Base-by-base conservation (phyloP, 1,139 yeast species). In the Ashbya aceris region DNA sequence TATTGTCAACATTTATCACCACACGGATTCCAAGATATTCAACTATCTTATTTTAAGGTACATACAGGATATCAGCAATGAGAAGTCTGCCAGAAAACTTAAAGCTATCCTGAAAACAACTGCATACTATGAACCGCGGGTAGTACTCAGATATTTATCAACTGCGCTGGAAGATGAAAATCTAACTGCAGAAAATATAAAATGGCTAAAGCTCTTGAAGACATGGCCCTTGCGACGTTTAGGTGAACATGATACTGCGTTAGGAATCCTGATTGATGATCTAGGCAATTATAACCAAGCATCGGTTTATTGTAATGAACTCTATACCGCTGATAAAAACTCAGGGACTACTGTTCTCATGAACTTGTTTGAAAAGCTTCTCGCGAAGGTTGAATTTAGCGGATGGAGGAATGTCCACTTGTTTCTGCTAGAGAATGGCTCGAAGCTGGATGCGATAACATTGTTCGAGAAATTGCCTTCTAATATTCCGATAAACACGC, bases 211-310 rank as follows among this genome's bases (percentile, higher is more conserved):
- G 23, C 64, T 64, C 11, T 56, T 83, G 39, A 71, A 77, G 34
- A 76, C 85, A 0, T 70, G 75, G 39, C 73, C 89, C 2, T 69
- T 81, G 44, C 71, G 73, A 34, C 70, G 76, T 47, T 60, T 83
- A 36, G 80, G 77, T 1, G 77, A 76, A 44, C 86, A 85, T 54
- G 71, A 71, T 10, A 73, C 76, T 40, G 80, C 89, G 0, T 66
- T 91, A 26, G 76, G 76, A 47, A 74, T 85, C 1, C 69, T 79
- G 36, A 77, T 76, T 43, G 70, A 72, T 44, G 77, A 79, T 34
- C 61, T 86, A 38, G 64, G 73, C 10, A 83, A 82, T 54, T 70
- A 76, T 43, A 65, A 65, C 20, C 67, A 68, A 12, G 83, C 94
- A 0, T 71, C 82, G 48, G 61, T 66, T 38, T 79, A 84, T 55